Base-by-base conservation (phyloP, 2,329 filamentous ascomycete genomes). In the Myriosclerotinia scirpicola region DNA sequence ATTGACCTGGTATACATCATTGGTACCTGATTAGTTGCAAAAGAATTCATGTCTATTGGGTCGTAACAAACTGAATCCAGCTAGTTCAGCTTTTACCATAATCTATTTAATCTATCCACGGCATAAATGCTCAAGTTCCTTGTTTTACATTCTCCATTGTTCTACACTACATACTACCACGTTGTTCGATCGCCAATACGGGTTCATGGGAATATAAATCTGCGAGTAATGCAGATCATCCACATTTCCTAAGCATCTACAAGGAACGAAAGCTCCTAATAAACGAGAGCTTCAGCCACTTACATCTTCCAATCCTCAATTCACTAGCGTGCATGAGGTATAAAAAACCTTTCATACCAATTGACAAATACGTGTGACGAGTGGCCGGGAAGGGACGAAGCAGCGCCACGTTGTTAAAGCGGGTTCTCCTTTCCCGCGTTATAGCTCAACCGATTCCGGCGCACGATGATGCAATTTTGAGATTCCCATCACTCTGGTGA, bases 401-500 rank as follows among this genome's bases (percentile, higher is more conserved):
- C 48, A 52, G 30, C 22, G 22, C 30, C 15, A 50, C 8, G 6
- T 61, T 50, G 30, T 36, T 12, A 12, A 14, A 38, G 56, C 56
- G 26, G 20, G 36, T 7, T 8, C 40, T 30, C 20, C 42, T 48
- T 48, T 59, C 30, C 42, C 42, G 42, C 30, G 12, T 60, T 22
- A 20, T 36, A 14, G 30, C 17, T 53, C 40, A 30, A 30, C 36
- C 48, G 48, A 53, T 42, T 26, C 22, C 22, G 17, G 48, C 17
- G 17, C n/a, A 54, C 36, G 22, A 63, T 63, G 60, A 63, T 63
- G 50, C 50, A 63, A 54, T 52, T 63, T 26, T 44, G 15, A 22
- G 48, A 44, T 63, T 63, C 38, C 60, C 48, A 63, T 63, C 9
- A 30, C 30, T 17, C 44, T 22, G 38, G 30, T 58, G 15, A 44